Evolutionary conservation across 176 grass and related monocot species (phyloP).

Genomic region (Thinopyrum elongatum): DNA sequence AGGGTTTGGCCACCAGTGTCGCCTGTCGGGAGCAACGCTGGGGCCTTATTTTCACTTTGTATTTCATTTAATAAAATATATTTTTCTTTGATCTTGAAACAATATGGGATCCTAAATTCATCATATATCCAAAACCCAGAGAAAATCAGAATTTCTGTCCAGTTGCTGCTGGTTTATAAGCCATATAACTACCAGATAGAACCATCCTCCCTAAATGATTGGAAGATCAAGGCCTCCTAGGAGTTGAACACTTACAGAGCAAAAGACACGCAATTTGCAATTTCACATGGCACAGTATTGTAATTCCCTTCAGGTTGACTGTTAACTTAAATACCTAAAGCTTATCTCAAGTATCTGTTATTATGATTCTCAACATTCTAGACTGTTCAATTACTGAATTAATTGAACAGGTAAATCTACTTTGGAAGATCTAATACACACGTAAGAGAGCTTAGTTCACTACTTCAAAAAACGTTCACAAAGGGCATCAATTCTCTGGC

Average conservation of each 20-base stretch:
- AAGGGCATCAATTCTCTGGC: not conserved
- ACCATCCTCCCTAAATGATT: not conserved
- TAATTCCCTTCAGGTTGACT: not conserved
- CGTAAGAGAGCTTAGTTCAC: not conserved
- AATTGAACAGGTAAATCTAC: not conserved
- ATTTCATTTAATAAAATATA: not conserved
- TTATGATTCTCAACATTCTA: not conserved
- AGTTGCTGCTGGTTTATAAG: not conserved
- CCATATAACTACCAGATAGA: not conserved
- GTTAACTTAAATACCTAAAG: conserved; percentile 5
- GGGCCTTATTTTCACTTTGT: not conserved
- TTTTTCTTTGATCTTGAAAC: not conserved
- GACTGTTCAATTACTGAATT: not conserved
- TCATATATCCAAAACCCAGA: not conserved
- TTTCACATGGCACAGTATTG: not conserved
- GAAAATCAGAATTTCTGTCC: not conserved
- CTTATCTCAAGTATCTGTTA: not conserved
- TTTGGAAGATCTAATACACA: not conserved
- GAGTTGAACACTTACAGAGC: not conserved
- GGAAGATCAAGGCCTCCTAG: not conserved
- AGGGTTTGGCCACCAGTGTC: not conserved
- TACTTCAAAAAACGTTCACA: not conserved
- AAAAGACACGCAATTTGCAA: not conserved
- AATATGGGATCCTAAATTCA: not conserved
- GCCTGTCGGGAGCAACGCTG: not conserved